Evolutionary conservation across 2,329 filamentous ascomycete genomes (phyloP).

Genomic region (Colletotrichum tanaceti): DNA sequence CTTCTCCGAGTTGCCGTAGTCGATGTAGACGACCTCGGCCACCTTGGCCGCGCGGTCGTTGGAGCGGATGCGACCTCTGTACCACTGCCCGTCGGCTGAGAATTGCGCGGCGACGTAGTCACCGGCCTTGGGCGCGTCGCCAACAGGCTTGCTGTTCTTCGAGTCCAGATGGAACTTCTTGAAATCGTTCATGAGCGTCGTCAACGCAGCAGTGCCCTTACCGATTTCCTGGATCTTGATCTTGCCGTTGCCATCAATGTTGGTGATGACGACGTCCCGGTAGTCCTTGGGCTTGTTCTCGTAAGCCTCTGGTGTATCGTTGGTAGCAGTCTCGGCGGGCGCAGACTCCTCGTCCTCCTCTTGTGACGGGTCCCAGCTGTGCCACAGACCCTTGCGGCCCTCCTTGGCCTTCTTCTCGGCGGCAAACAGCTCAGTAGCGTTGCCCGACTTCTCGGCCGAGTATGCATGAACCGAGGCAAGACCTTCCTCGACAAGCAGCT

Average conservation of each 20-base stretch:
- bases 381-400: conserved; percentile 87
- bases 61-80: conserved; percentile 88
- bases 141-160: conserved; percentile 79
- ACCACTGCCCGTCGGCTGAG: conserved; percentile 90
- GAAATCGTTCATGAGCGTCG: conserved; percentile 91
- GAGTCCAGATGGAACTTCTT: conserved; percentile 89
- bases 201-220: conserved; percentile 84
- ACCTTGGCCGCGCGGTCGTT: conserved; percentile 92
- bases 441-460: conserved; percentile 94
- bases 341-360: conserved; percentile 70
- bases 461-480: conserved; percentile 92
- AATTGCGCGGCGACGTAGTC: conserved; percentile 94
- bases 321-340: conserved; percentile 63
- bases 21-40: conserved; percentile 92
- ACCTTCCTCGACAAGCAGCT: conserved; percentile 92
- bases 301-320: conserved; percentile 56
- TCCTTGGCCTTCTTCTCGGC: conserved; percentile 93
- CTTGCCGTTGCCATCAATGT: conserved; percentile 83
- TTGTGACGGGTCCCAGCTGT: conserved; percentile 91
- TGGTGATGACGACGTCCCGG: conserved; percentile 91
- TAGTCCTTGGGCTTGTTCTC: conserved; percentile 82
- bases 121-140: conserved; percentile 85
- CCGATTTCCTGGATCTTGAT: conserved; percentile 94
- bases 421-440: conserved; percentile 85
- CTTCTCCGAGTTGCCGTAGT: conserved; percentile 95